These are phyloP conservation scores for Dissophora ornata DNA, from an alignment of 192 early-diverging fungal genomes.

Conservation along the genomic window DNA sequence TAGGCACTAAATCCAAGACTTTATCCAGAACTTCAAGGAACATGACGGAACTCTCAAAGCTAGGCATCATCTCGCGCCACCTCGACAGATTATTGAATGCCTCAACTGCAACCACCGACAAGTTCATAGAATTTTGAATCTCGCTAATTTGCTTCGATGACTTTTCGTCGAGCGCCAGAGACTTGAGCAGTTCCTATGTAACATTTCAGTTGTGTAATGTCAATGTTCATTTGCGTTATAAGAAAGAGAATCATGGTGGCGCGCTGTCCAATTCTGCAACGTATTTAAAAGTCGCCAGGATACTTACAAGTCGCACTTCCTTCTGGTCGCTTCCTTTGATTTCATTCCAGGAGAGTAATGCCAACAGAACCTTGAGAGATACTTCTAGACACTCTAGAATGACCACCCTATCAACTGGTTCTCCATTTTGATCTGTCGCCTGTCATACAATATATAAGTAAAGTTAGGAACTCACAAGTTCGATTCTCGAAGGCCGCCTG, in stretches of 20 bases:
- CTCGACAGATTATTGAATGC: conserved; percentile 53
- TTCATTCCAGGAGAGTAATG: conserved; percentile 43
- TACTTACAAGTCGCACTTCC: conserved; percentile 31
- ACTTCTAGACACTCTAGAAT: conserved; percentile 22
- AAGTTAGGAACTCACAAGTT: not conserved
- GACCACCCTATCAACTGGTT: not conserved
- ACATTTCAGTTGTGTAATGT: too few species aligned
- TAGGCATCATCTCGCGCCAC: conserved; percentile 56
- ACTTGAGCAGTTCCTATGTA: conserved; percentile 36
- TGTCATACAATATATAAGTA: not conserved
- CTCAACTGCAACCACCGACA: conserved; percentile 29
- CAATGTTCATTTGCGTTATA: too few species aligned
- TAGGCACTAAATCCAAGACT: conserved; percentile 50
- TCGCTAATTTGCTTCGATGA: conserved; percentile 12
- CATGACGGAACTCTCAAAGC: conserved; percentile 53
- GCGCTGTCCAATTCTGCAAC: too few species aligned
- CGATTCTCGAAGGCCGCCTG: too few species aligned
- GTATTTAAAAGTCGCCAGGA: not conserved
- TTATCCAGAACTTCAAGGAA: conserved; percentile 55
- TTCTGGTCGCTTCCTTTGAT: conserved; percentile 41
- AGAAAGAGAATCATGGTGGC: too few species aligned
- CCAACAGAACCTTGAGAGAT: conserved; percentile 22
- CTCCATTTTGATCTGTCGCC: conserved; percentile 20
- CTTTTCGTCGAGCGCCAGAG: conserved; percentile 24
- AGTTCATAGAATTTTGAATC: conserved; percentile 25